Evolutionary conservation across 2,329 filamentous ascomycete genomes (phyloP).

Genomic region (Scleromitrula shiraiana): DNA sequence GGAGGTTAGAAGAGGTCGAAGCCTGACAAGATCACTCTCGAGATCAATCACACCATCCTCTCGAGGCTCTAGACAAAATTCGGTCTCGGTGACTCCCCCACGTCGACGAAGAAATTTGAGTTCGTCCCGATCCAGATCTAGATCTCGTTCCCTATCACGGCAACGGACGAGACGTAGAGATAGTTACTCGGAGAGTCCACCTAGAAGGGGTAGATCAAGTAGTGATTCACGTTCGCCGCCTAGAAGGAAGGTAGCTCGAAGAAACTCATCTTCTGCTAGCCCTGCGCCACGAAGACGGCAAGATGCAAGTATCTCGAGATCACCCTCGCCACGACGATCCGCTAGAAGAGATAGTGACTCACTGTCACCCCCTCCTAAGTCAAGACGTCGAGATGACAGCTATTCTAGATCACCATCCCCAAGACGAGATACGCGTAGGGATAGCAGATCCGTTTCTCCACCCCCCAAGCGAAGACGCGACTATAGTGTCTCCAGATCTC

Average conservation of each 20-base stretch:
- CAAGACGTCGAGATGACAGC: slow-evolving; percentile 14
- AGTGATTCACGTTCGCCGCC: slow-evolving; percentile 18
- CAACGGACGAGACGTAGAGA: slow-evolving; percentile 14
- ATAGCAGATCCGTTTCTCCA: slow-evolving; percentile 23
- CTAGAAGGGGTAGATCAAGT: slow-evolving; percentile 14
- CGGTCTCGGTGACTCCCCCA: slow-evolving; percentile 19
- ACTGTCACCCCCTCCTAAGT: slow-evolving; percentile 10
- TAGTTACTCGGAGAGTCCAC: slow-evolving; percentile 16
- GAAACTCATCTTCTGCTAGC: slow-evolving; percentile 24
- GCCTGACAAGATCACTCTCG: slow-evolving; percentile 19
- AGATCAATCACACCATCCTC: slow-evolving; percentile 19
- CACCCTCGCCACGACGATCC: slow-evolving; percentile 10
- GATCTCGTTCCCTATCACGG: slow-evolving; percentile 12
- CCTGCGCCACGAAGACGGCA: slow-evolving; percentile 17
- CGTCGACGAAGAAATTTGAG: slow-evolving; percentile 17
- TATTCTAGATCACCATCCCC: slow-evolving; percentile 18
- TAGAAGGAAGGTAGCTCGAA: slow-evolving; percentile 12
- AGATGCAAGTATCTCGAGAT: slow-evolving; percentile 16
- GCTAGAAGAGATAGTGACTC: slow-evolving; percentile 12
- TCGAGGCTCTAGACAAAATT: slow-evolving; percentile 10
- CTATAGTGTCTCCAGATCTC: slow-evolving; percentile 23
- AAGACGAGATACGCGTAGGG: slow-evolving; percentile 10
- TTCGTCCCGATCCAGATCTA: slow-evolving; percentile 18
- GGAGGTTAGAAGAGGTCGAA: slow-evolving; percentile 20
- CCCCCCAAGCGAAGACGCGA: slow-evolving; percentile 24